Evolutionary conservation across 2,329 filamentous ascomycete species (phyloP).

Genomic region (Ambrosiella cleistominuta): DNA sequence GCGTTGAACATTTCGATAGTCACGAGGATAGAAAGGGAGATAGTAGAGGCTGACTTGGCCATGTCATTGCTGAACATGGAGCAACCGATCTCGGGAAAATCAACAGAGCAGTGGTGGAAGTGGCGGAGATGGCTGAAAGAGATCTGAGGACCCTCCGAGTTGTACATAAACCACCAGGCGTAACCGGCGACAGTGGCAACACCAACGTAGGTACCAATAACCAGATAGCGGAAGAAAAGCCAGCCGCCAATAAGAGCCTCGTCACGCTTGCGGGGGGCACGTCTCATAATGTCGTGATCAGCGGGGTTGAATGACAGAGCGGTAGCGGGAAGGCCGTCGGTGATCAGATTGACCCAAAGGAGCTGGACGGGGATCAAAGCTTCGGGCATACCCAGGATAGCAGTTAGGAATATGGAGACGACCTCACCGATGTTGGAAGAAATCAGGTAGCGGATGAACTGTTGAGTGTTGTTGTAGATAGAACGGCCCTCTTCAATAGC

Average conservation of each 20-base stretch:
- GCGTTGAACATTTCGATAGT: conserved; percentile 99
- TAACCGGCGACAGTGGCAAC: conserved; percentile 90
- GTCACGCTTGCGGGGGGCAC: conserved; percentile 76
- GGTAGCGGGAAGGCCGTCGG: conserved; percentile 88
- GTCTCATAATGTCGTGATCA: conserved; percentile 96
- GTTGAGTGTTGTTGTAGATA: conserved; percentile 99
- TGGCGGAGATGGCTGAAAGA: conserved; percentile 73
- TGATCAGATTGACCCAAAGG: conserved; percentile 96
- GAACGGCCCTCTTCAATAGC: conserved; percentile 93
- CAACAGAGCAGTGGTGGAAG: conserved; percentile 79
- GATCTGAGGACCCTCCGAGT: conserved; percentile 77
- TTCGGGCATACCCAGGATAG: conserved; percentile 91
- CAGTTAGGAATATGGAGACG: conserved; percentile 95
- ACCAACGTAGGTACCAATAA: conserved; percentile 90
- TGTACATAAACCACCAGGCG: conserved; percentile 99
- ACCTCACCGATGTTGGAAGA: conserved; percentile 99
- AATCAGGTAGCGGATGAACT: conserved; percentile 98
- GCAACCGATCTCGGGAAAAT: conserved; percentile 82
- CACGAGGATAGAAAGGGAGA: conserved; percentile 80
- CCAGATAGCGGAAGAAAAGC: conserved; percentile 94
- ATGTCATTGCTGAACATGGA: conserved; percentile 76
- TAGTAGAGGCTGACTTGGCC: conserved; percentile 78
- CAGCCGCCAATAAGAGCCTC: conserved; percentile 85
- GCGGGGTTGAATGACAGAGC: conserved; percentile 95
- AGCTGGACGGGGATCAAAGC: conserved; percentile 93